Evolutionary conservation across 805 yeast genomes (phyloP).

Genomic region (Alloascoidea hylecoeti): DNA sequence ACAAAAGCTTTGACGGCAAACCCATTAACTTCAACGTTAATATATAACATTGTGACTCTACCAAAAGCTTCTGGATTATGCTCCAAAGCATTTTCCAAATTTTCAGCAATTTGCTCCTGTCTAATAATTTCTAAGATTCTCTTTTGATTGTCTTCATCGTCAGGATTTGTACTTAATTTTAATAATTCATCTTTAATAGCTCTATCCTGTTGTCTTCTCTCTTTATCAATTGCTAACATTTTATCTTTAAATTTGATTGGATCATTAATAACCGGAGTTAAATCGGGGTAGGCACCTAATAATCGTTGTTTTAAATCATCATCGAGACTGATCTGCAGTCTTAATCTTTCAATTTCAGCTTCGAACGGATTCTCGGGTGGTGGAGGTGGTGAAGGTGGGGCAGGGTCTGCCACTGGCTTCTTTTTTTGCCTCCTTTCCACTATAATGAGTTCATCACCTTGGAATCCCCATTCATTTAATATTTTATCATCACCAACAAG

Average conservation of each 20-base stretch:
- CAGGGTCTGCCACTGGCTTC: not conserved
- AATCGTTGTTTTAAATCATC: not conserved
- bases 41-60: conserved; percentile 70
- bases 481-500: conserved; percentile 22
- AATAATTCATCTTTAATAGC: conserved; percentile 32
- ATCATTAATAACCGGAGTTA: conserved; percentile 30
- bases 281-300: conserved; percentile 27
- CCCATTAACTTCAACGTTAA: conserved; percentile 71
- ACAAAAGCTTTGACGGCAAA: conserved; percentile 80
- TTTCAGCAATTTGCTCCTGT: conserved; percentile 66
- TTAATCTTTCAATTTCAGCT: conserved; percentile 1
- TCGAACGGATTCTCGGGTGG: conserved; percentile 1
- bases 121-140: conserved; percentile 53
- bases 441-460: conserved; percentile 47
- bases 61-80: conserved; percentile 86
- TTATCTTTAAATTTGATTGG: conserved; percentile 29
- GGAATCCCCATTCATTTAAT: conserved; percentile 31
- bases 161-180: conserved; percentile 47
- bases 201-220: conserved; percentile 13
- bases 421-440: conserved; percentile 3
- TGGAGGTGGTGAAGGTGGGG: not conserved
- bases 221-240: conserved; percentile 15
- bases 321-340: not conserved
- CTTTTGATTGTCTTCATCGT: conserved; percentile 52
- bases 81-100: conserved; percentile 67